Percentiles rank a stretch among this genome's conserved stretches.
Evolutionary conservation across 495 filamentous ascomycete genomes (phyloP).

Genomic region (Penicillium coprophilum): DNA sequence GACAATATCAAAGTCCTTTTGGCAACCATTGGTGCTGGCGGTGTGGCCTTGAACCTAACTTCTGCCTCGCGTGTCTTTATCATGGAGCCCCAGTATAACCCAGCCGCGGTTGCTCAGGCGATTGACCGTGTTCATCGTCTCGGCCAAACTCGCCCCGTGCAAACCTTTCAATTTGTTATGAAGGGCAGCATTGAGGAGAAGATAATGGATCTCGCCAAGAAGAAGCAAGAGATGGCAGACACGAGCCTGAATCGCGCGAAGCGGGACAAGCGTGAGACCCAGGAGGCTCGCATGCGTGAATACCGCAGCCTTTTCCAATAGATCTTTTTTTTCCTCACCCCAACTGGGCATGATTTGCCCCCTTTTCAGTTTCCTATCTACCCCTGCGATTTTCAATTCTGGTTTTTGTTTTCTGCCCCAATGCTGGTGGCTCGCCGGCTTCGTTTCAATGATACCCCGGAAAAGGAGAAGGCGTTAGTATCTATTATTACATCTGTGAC

Average conservation of each 20-base stretch:
- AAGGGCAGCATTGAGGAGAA: constrained; percentile 87
- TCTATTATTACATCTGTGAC: not conserved
- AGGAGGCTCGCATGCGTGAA: constrained; percentile 75
- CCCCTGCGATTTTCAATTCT: not conserved
- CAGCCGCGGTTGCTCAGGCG: constrained; percentile 89
- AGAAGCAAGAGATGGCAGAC: constrained; percentile 86
- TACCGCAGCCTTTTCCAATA: constrained; percentile 79
- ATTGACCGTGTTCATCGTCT: constrained; percentile 92
- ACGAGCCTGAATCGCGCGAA: constrained; percentile 75
- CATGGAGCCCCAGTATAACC: constrained; percentile 98
- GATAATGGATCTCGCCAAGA: constrained; percentile 82
- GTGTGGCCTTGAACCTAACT: constrained; percentile 88
- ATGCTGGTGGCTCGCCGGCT: not conserved
- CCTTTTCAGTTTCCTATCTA: not conserved
- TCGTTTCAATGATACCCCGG: constrained; percentile 13
- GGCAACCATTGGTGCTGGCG: constrained; percentile 89
- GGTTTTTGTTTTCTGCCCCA: not conserved
- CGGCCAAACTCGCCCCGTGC: constrained; percentile 82
- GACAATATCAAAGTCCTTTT: constrained; percentile 72
- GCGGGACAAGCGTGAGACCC: constrained; percentile 70
- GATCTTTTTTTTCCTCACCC: not conserved
- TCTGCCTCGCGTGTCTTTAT: constrained; percentile 83
- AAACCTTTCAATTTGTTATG: constrained; percentile 85
- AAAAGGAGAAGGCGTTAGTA: constrained; percentile 9
- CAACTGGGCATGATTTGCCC: not conserved